These are phyloP conservation scores for Colletotrichum sp. DNA, from an alignment of 2,329 filamentous ascomycete species.

Conservation along the genomic window DNA sequence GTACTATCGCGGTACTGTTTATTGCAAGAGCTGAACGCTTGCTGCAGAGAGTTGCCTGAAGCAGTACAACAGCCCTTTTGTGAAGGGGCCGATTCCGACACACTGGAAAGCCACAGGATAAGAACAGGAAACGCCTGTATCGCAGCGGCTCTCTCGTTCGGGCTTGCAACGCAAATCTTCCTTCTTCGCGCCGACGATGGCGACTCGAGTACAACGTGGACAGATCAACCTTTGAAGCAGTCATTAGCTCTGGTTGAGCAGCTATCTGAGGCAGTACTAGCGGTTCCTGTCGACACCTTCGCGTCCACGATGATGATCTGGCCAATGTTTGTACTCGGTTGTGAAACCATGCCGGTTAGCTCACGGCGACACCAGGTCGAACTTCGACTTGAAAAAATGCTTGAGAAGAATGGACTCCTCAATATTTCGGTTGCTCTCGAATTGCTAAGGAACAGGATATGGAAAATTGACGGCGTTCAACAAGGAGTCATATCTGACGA, in stretches of 20 bases:
- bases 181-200: not conserved
- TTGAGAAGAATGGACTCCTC: conserved; percentile 4
- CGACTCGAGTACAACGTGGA: not conserved
- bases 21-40: not conserved
- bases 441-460: not conserved
- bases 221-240: not conserved
- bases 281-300: not conserved
- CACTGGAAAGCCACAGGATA: not conserved
- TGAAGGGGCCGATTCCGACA: not conserved
- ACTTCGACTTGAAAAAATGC: not conserved
- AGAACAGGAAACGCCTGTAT: conserved; percentile 4
- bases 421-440: not conserved
- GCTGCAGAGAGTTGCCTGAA: not conserved
- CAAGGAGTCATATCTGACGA: not conserved
- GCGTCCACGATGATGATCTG: conserved; percentile 16
- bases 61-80: not conserved
- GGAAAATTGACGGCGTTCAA: not conserved
- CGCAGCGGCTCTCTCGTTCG: not conserved
- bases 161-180: conserved; percentile 9
- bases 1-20: not conserved
- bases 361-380: not conserved
- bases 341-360: not conserved
- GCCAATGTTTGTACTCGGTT: conserved; percentile 10
- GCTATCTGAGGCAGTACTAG: not conserved
- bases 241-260: not conserved